A percentile compares a stretch with the other conserved stretches of the same genome.
phyloP scores from a whole-genome alignment of 352 stramenopile genomes.

The Phytophthora sp. region DNA sequence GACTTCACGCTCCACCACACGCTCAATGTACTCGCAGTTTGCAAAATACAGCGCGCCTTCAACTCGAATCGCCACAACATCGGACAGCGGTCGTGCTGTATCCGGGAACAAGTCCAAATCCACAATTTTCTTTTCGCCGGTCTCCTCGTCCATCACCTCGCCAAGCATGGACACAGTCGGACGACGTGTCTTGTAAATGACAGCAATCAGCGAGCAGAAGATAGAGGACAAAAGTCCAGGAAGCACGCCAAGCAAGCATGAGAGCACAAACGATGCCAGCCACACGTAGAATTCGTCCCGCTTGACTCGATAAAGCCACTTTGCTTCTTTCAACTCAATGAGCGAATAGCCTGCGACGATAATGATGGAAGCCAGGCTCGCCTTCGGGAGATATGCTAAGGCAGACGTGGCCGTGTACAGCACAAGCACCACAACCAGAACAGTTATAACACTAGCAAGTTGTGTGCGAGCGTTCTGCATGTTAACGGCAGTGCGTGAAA shows the following conservation, averaged over 20 bases:
- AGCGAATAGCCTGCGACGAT: slow-evolving; percentile 88
- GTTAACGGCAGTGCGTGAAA: slow-evolving; percentile 93
- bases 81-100: slow-evolving; percentile 32
- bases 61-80: slow-evolving; percentile 65
- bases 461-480: slow-evolving; percentile 88
- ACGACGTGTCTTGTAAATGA: slow-evolving; percentile 73
- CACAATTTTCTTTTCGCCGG: slow-evolving; percentile 47
- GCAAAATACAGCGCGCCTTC: slow-evolving; percentile 78
- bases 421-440: slow-evolving; percentile 88
- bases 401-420: slow-evolving; percentile 88
- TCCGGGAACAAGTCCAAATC: slow-evolving; percentile 34
- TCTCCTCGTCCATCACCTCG: slow-evolving; percentile 42
- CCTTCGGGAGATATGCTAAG: slow-evolving; percentile 91
- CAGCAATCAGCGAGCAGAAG: slow-evolving; percentile 58
- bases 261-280: slow-evolving; percentile 53
- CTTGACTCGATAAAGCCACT: slow-evolving; percentile 76
- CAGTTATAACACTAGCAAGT: slow-evolving; percentile 90
- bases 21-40: slow-evolving; percentile 68
- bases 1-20: slow-evolving; percentile 51
- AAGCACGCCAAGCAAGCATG: slow-evolving; percentile 55
- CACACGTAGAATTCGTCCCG: slow-evolving; percentile 73
- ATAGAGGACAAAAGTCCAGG: slow-evolving; percentile 58
- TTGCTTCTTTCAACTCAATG: slow-evolving; percentile 88
- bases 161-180: slow-evolving; percentile 53
- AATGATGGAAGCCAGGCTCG: slow-evolving; percentile 89